Percentiles rank a stretch among this genome's conserved stretches.
Conservation (phyloP, 1,284 basidiomycete genomes). For the Melanopsichium pennsylvanicum region DNA sequence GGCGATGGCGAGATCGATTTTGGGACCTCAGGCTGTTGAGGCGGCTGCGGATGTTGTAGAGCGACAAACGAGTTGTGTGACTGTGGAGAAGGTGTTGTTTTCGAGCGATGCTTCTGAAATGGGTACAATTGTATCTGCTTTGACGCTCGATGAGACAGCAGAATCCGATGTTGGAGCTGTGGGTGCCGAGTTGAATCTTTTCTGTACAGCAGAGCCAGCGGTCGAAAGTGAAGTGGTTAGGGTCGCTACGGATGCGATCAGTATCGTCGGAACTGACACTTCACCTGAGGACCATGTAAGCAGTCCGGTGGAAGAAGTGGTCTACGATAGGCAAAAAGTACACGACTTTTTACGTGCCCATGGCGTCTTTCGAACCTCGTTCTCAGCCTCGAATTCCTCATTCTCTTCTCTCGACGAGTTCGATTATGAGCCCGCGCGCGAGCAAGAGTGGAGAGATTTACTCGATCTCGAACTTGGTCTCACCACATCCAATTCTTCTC, state of each 20-base stretch:
- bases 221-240: not conserved
- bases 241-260: not conserved
- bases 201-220: slow-evolving; percentile 14
- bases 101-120: not conserved
- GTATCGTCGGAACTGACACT: too few species aligned
- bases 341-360: slow-evolving; percentile 35
- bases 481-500: too few species aligned
- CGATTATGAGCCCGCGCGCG: slow-evolving; percentile 1
- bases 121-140: not conserved
- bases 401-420: not conserved
- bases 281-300: too few species aligned
- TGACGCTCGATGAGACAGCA: not conserved
- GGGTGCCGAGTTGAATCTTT: too few species aligned
- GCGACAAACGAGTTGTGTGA: not conserved
- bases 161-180: not conserved
- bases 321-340: slow-evolving; percentile 33
- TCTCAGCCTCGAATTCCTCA: not conserved
- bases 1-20: slow-evolving; percentile 24
- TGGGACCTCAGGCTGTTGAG: slow-evolving; percentile 10
- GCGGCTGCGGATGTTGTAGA: not conserved
- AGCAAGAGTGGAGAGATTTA: slow-evolving; percentile 40
- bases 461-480: slow-evolving; percentile 44
- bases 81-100: slow-evolving; percentile 12
- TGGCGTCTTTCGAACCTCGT: slow-evolving; percentile 19
- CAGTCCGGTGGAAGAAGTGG: too few species aligned